Percentiles rank a stretch among this genome's conserved stretches.
Evolutionary conservation across 306 rosid species (phyloP).

Genomic region (Alnus rubra): DNA sequence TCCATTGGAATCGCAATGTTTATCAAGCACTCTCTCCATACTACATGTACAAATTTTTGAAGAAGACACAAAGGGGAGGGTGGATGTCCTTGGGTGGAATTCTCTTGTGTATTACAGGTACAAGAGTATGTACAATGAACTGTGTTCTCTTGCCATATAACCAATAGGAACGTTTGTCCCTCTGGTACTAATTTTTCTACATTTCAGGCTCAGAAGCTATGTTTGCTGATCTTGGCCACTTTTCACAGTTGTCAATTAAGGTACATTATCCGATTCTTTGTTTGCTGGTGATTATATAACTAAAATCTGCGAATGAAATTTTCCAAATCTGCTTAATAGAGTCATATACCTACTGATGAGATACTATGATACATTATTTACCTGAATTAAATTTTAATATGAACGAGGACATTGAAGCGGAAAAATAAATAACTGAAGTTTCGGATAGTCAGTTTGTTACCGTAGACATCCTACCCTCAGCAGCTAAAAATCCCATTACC

Average conservation of each 20-base stretch:
- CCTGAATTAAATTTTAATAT: background rate
- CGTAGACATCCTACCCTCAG: background rate
- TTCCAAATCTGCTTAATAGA: background rate
- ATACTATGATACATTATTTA: background rate
- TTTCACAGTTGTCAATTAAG: slow-evolving; percentile 70
- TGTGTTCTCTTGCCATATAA: slow-evolving; percentile 13
- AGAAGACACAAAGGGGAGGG: slow-evolving; percentile 76
- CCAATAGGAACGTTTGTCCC: slow-evolving; percentile 14
- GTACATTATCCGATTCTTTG: slow-evolving; percentile 33
- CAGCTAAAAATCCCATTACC: background rate
- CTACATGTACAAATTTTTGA: slow-evolving; percentile 87
- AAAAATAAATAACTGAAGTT: background rate
- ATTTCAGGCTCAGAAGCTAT: slow-evolving; percentile 94
- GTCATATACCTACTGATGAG: background rate
- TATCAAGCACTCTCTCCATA: slow-evolving; percentile 91
- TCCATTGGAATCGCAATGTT: slow-evolving; percentile 87
- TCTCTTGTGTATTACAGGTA: slow-evolving; percentile 89
- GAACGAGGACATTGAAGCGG: background rate
- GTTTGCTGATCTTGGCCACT: slow-evolving; percentile 97
- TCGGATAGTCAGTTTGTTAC: background rate
- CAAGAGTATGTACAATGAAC: slow-evolving; percentile 19
- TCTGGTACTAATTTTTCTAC: slow-evolving; percentile 27
- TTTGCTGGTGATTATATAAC: background rate
- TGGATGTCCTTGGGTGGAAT: slow-evolving; percentile 98
- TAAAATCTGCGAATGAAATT: background rate